These are phyloP conservation scores for Calonectria fujianensis DNA, from an alignment of 2,329 filamentous ascomycete species.

Conservation along the genomic window DNA sequence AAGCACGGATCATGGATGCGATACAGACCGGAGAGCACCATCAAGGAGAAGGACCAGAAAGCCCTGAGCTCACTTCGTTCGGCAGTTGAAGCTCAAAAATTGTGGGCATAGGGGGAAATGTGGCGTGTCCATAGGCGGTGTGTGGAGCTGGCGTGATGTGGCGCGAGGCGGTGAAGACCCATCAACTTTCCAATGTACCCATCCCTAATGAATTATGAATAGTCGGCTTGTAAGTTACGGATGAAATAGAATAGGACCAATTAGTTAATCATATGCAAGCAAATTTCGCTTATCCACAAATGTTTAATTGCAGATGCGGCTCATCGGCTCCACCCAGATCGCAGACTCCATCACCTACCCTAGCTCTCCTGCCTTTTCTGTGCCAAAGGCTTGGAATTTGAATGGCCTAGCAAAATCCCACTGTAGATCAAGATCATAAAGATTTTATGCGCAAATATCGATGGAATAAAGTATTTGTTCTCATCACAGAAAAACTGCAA, in stretches of 20 bases:
- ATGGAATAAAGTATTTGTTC: not conserved
- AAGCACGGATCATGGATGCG: constrained; percentile 16
- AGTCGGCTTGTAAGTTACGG: not conserved
- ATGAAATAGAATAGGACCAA: not conserved
- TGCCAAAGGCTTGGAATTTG: too few species aligned
- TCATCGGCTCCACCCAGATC: not conserved
- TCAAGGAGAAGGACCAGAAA: constrained; percentile 8
- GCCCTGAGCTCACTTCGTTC: not conserved
- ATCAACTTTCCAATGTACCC: not conserved
- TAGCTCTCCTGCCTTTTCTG: too few species aligned
- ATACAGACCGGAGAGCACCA: not conserved
- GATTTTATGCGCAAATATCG: not conserved
- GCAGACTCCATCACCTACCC: not conserved
- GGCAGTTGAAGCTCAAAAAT: not conserved
- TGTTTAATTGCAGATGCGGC: not conserved
- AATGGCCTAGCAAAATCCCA: not conserved
- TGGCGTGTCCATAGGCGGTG: not conserved
- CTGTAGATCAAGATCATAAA: not conserved
- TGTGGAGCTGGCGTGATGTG: constrained; percentile 18
- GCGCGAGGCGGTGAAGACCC: not conserved
- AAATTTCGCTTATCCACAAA: not conserved
- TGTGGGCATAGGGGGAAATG: not conserved
- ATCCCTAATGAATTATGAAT: not conserved
- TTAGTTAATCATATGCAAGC: not conserved
- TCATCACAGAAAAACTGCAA: not conserved